phyloP scores from a whole-genome alignment of 306 rosid genomes.

The Prosopis cineraria region DNA sequence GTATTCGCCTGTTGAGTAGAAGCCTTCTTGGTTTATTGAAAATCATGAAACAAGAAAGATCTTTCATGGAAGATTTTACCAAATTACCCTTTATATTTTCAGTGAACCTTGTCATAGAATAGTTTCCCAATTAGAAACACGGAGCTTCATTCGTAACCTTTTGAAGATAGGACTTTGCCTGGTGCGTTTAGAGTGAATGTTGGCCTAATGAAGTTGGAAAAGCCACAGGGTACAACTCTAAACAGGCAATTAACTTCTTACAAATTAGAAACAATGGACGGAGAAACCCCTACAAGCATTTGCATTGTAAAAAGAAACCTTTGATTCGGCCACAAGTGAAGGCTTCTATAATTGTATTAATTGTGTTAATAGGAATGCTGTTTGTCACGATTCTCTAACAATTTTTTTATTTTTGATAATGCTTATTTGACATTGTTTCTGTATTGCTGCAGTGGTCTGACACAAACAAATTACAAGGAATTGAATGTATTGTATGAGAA shows the following conservation, averaged over 20 bases:
- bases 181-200: not conserved
- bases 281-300: too few species aligned
- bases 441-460: constrained; percentile 71
- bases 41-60: not conserved
- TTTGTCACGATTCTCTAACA: not conserved
- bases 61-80: not conserved
- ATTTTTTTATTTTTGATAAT: not conserved
- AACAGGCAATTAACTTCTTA: not conserved
- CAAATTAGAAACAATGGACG: not conserved
- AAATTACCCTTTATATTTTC: not conserved
- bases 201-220: constrained; percentile 2
- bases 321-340: not conserved
- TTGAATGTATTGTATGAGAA: constrained; percentile 66
- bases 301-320: too few species aligned
- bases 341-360: not conserved
- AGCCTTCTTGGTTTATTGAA: not conserved
- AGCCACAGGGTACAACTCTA: not conserved
- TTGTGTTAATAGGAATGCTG: too few species aligned
- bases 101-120: not conserved
- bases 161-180: not conserved
- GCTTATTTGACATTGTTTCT: not conserved
- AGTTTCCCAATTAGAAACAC: not conserved
- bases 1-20: not conserved
- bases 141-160: not conserved
- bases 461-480: constrained; percentile 85